phyloP scores from a whole-genome alignment of 164 flowering plant species.

The Saururus chinensis region DNA sequence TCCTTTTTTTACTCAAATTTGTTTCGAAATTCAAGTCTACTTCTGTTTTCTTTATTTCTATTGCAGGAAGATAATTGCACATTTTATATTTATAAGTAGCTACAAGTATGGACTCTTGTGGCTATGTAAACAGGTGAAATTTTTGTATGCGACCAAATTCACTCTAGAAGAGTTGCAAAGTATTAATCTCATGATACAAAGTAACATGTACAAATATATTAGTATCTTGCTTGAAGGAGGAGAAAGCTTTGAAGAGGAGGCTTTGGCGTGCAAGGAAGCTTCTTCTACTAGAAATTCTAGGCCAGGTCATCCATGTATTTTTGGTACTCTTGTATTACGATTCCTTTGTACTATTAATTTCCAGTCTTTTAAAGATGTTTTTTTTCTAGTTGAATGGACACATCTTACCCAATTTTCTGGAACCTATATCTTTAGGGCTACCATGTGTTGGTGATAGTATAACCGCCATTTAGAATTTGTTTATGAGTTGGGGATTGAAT shows the following conservation, averaged over 20 bases:
- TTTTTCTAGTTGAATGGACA: not conserved
- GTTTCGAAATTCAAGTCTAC: too few species aligned
- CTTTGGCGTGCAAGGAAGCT: constrained; percentile 8
- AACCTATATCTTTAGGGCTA: too few species aligned
- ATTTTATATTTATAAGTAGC: not conserved
- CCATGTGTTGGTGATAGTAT: too few species aligned
- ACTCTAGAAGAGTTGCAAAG: constrained; percentile 15
- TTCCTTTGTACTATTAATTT: not conserved
- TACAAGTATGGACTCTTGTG: not conserved
- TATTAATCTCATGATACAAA: constrained; percentile 25
- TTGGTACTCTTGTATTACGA: not conserved
- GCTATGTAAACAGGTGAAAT: constrained; percentile 17
- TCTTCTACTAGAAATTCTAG: constrained; percentile 12
- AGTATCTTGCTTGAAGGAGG: constrained; percentile 23
- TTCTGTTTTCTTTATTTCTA: too few species aligned
- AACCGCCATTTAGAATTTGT: not conserved
- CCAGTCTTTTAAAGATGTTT: not conserved
- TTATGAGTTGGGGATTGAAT: not conserved
- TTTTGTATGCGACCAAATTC: constrained; percentile 19
- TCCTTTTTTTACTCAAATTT: too few species aligned
- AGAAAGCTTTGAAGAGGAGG: constrained; percentile 27
- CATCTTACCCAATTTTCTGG: too few species aligned
- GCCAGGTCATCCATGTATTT: constrained; percentile 13
- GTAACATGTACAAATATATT: constrained; percentile 25
- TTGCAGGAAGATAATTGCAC: too few species aligned